A percentile compares a stretch with the other conserved stretches of the same genome.
Conservation (phyloP, 2,329 filamentous ascomycete genomes). For the Chaetomium globosum region DNA sequence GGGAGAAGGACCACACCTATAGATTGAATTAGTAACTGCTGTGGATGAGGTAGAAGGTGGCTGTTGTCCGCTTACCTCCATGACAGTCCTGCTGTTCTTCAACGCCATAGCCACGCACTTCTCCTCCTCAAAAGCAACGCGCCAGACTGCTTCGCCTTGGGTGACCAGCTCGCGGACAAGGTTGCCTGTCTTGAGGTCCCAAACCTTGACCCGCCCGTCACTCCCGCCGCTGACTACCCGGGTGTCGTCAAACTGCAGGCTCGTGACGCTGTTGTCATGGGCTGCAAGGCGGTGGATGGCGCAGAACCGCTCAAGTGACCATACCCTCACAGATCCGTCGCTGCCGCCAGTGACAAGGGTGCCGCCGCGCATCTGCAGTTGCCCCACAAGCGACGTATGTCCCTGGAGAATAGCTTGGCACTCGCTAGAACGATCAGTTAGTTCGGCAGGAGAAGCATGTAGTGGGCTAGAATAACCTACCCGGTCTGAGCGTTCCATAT, state of each 20-base stretch:
- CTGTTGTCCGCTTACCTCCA: slow-evolving; percentile 73
- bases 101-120: slow-evolving; percentile 96
- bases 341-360: slow-evolving; percentile 95
- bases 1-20: slow-evolving; percentile 93
- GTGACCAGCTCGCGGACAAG: slow-evolving; percentile 88
- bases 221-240: slow-evolving; percentile 94
- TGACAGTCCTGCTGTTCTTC: slow-evolving; percentile 81
- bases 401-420: slow-evolving; percentile 92
- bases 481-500: slow-evolving; percentile 94
- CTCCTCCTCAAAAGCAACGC: slow-evolving; percentile 96
- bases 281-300: slow-evolving; percentile 93
- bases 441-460: slow-evolving; percentile 20
- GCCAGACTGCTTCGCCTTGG: slow-evolving; percentile 93
- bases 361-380: slow-evolving; percentile 92
- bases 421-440: slow-evolving; percentile 54
- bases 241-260: slow-evolving; percentile 93
- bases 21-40: slow-evolving; percentile 38
- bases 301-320: slow-evolving; percentile 87
- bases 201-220: slow-evolving; percentile 97
- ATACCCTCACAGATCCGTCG: slow-evolving; percentile 93
- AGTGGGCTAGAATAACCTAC: slow-evolving; percentile 51
- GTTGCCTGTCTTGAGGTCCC: slow-evolving; percentile 90
- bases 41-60: background rate
- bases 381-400: slow-evolving; percentile 94
- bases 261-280: slow-evolving; percentile 98